Evolutionary conservation across 2,329 filamentous ascomycete species (phyloP).

Genomic region (Dactylellina haptotyla): DNA sequence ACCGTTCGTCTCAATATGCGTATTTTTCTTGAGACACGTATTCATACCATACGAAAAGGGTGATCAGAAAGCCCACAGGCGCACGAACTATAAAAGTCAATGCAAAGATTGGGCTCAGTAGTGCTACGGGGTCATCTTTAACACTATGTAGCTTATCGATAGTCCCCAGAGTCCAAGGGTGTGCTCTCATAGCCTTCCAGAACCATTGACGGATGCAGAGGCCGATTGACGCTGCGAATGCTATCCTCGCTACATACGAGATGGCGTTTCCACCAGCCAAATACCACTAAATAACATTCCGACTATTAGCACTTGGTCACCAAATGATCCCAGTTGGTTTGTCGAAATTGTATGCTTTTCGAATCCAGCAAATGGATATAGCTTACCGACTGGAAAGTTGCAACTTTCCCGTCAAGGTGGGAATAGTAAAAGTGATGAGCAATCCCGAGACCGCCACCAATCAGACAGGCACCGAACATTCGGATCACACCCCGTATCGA

Average conservation of each 20-base stretch:
- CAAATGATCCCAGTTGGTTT: not conserved
- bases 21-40: too few relatives aligned
- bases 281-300: conserved; percentile 9
- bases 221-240: conserved; percentile 17
- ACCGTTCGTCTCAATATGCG: not conserved
- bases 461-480: conserved; percentile 8
- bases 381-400: conserved; percentile 10
- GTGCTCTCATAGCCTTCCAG: conserved; percentile 12
- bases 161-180: conserved; percentile 7
- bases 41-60: conserved; percentile 5
- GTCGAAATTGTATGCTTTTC: not conserved
- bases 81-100: conserved; percentile 1
- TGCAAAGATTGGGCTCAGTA: conserved; percentile 1
- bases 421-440: conserved; percentile 20
- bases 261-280: conserved; percentile 19
- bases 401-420: conserved; percentile 11
- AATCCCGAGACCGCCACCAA: not conserved
- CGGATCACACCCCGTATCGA: conserved; percentile 7
- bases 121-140: not conserved
- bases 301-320: not conserved
- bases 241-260: conserved; percentile 18
- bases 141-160: conserved; percentile 17
- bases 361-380: not conserved
- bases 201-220: conserved; percentile 27
- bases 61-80: conserved; percentile 14